These are phyloP conservation scores for Venturia asperata DNA, from an alignment of 2,329 filamentous ascomycete species.

Conservation along the genomic window DNA sequence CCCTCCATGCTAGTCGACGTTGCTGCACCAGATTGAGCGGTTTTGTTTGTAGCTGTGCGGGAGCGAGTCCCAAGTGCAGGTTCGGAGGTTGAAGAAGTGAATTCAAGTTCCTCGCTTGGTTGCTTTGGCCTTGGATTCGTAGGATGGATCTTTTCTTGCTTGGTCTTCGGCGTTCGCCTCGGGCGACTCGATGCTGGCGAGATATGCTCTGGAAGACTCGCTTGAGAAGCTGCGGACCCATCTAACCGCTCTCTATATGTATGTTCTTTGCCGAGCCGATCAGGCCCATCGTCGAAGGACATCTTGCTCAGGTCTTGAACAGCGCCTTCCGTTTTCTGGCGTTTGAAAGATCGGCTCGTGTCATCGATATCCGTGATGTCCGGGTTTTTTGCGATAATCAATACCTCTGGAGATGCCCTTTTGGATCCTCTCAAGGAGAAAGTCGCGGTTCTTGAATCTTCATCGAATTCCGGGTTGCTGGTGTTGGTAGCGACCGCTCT, in stretches of 20 bases:
- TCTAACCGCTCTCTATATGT: not conserved
- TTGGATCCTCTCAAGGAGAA: not conserved
- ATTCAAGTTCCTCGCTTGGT: not conserved
- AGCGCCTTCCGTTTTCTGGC: not conserved
- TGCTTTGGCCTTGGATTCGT: not conserved
- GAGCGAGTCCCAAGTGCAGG: not conserved
- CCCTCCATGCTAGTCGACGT: not conserved
- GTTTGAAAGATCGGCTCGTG: not conserved
- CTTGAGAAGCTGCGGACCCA: not conserved
- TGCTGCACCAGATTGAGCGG: not conserved
- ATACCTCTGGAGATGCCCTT: not conserved
- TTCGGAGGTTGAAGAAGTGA: not conserved
- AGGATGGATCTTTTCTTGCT: not conserved
- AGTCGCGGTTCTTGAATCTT: slow-evolving; percentile 9
- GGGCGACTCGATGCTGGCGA: not conserved
- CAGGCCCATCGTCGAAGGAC: not conserved
- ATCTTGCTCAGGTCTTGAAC: not conserved
- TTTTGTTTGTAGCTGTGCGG: not conserved
- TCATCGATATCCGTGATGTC: not conserved
- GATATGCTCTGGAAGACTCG: not conserved
- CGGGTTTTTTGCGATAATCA: not conserved
- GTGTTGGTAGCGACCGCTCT: not conserved
- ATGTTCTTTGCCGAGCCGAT: not conserved
- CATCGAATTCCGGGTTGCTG: not conserved
- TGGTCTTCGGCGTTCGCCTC: not conserved